Conservation (phyloP, 2,329 filamentous ascomycete genomes). For the Cladosporium cucumerinum region DNA sequence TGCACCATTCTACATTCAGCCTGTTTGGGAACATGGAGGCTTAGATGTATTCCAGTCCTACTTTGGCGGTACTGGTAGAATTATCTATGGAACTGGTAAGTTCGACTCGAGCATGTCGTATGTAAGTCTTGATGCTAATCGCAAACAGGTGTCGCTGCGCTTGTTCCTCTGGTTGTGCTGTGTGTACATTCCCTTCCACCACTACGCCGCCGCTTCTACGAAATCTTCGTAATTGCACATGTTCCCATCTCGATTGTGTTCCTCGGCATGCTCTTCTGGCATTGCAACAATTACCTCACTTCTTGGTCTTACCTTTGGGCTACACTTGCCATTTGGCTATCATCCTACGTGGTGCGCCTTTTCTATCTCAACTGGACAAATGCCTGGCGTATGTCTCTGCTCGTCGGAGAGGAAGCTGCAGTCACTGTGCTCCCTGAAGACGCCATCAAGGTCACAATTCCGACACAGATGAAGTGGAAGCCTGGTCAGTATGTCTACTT, state of each 20-base stretch:
- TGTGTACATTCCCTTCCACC: constrained; percentile 80
- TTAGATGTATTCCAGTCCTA: constrained; percentile 67
- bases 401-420: constrained; percentile 87
- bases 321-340: constrained; percentile 72
- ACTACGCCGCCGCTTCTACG: constrained; percentile 74
- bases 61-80: constrained; percentile 64
- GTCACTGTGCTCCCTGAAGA: constrained; percentile 88
- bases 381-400: constrained; percentile 72
- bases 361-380: constrained; percentile 89
- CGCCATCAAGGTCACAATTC: constrained; percentile 92
- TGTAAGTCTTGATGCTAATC: constrained; percentile 14
- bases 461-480: constrained; percentile 87
- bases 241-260: constrained; percentile 78
- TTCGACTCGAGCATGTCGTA: not conserved
- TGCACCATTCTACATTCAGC: constrained; percentile 84
- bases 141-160: constrained; percentile 57
- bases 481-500: constrained; percentile 94
- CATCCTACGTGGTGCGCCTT: constrained; percentile 70
- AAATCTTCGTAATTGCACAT: constrained; percentile 79
- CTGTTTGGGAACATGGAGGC: constrained; percentile 77
- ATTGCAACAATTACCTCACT: constrained; percentile 85
- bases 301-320: constrained; percentile 88
- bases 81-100: constrained; percentile 77
- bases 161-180: constrained; percentile 77
- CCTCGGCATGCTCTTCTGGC: constrained; percentile 87